Conservation (phyloP, 2,329 filamentous ascomycete genomes). For the Epichloe hybrida region DNA sequence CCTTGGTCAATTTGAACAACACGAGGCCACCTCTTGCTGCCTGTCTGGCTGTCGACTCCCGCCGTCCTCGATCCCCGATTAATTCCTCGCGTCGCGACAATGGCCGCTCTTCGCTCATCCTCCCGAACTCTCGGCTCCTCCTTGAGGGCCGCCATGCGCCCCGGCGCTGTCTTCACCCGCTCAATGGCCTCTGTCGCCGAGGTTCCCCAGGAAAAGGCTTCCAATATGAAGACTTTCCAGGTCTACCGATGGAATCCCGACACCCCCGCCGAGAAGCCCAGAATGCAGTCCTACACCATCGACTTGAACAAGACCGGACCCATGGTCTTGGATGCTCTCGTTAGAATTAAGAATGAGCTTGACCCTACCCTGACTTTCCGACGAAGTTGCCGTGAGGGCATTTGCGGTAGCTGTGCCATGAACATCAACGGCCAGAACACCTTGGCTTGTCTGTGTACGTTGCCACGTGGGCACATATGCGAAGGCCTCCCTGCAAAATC, state of each 20-base stretch:
- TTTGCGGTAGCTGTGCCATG: conserved; percentile 98
- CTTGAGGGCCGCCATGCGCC: conserved; percentile 25
- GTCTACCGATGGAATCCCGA: conserved; percentile 99
- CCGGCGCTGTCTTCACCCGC: conserved; percentile 30
- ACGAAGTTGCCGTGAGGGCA: conserved; percentile 91
- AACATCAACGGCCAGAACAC: conserved; percentile 99
- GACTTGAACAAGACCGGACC: conserved; percentile 98
- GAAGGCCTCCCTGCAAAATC: background rate
- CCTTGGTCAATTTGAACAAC: background rate
- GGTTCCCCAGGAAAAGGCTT: conserved; percentile 47
- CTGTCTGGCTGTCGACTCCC: background rate
- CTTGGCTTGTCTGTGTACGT: conserved; percentile 89
- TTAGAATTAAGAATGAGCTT: conserved; percentile 97
- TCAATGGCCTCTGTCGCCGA: conserved; percentile 44
- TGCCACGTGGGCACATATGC: background rate
- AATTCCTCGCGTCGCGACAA: conserved; percentile 21
- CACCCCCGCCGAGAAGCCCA: conserved; percentile 78
- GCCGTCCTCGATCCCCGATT: background rate
- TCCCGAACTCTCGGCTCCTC: conserved; percentile 37
- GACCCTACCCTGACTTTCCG: conserved; percentile 95
- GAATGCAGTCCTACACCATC: conserved; percentile 88
- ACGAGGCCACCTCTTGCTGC: background rate
- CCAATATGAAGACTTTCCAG: conserved; percentile 84
- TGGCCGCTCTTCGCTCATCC: conserved; percentile 49
- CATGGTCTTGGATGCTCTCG: conserved; percentile 94